Evolutionary conservation across 176 grass and related monocot species (phyloP), one percentile per base, ranked within the genome.

Genomic region (Phragmites australis): DNA sequence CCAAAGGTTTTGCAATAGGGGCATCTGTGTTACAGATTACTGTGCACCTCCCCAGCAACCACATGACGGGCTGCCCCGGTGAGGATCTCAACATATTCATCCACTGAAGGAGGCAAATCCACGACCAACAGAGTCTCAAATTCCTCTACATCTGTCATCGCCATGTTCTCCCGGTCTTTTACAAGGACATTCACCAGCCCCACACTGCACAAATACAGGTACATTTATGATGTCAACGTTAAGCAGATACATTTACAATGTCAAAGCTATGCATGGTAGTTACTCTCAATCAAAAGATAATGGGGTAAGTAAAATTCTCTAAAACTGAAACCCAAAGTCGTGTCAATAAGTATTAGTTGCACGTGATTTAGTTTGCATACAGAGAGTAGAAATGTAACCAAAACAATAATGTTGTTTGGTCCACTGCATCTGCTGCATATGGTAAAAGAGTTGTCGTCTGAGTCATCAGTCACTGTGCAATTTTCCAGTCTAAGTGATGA

Each of bases 51-150:
- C n/a, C 94, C 91, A 17, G 25, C 69, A 47, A 88, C 83, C 0
- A 57, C 75, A 81, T 88, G 88, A 42, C 89, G 79, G 26, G 91
- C 78, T 53, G 74, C 58, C 19, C 61, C 80, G 0, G 67, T 82
- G 9, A 94, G 79, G 56, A 94, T 86, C 27, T 88, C 82, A 3
- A 48, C 42, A 62, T 97, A 97, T 48, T 92, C 91, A 2, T 93
- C 82, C 0, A 90, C 34, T 46, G 91, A 84, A 50, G 87, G 70
- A 47, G 91, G 94, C 31, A 97, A 70, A 62, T 91, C 86, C 37
- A 72, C 78, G 19, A 94, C 55, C 45, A 94, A 9, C 19, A 92
- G 76, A 8, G 65, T 90, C 59, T 92, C 82, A 68, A 97, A 97
- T 74, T 84, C 86, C n/a, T 84, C 84, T 7, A 90, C 2, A 22